These are phyloP conservation scores for Lomentospora prolificans DNA, from an alignment of 2,329 filamentous ascomycete genomes.

Conservation along the genomic window DNA sequence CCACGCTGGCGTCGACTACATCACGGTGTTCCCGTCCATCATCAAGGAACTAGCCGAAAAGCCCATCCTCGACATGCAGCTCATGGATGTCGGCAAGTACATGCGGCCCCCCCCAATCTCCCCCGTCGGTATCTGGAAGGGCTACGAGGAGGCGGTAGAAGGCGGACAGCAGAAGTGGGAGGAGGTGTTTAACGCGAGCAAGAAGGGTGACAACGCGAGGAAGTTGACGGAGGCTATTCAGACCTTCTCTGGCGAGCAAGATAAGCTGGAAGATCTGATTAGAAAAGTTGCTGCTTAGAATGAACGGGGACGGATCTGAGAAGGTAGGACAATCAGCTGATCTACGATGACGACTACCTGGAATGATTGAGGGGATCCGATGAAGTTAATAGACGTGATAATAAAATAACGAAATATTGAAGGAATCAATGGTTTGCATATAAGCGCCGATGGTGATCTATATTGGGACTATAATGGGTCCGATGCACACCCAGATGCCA, in stretches of 20 bases:
- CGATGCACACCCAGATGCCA: no score
- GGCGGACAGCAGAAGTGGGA: slow-evolving; percentile 36
- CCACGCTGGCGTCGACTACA: slow-evolving; percentile 46
- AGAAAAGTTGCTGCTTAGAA: slow-evolving; percentile 16
- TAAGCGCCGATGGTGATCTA: no score
- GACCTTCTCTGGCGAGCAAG: slow-evolving; percentile 47
- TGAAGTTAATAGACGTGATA: no score
- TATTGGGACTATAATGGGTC: no score
- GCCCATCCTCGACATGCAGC: slow-evolving; percentile 21
- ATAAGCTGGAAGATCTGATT: slow-evolving; percentile 34
- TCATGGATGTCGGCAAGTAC: slow-evolving; percentile 20
- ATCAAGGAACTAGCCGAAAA: slow-evolving; percentile 32
- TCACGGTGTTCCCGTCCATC: slow-evolving; percentile 47
- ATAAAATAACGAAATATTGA: no score
- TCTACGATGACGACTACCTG: no score
- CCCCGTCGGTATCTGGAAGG: slow-evolving; percentile 16
- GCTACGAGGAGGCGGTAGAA: slow-evolving; percentile 17
- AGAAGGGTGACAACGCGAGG: slow-evolving; percentile 34
- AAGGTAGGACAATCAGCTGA: not conserved
- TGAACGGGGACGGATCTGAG: not conserved
- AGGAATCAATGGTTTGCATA: no score
- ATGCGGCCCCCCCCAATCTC: slow-evolving; percentile 21
- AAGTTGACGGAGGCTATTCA: slow-evolving; percentile 47
- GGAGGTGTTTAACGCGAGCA: slow-evolving; percentile 38
- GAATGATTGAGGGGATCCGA: no score